Percentiles rank a stretch among this genome's conserved stretches.
Conservation (phyloP, 192 early-diverging fungal species). For the Entomortierella parvispora region DNA sequence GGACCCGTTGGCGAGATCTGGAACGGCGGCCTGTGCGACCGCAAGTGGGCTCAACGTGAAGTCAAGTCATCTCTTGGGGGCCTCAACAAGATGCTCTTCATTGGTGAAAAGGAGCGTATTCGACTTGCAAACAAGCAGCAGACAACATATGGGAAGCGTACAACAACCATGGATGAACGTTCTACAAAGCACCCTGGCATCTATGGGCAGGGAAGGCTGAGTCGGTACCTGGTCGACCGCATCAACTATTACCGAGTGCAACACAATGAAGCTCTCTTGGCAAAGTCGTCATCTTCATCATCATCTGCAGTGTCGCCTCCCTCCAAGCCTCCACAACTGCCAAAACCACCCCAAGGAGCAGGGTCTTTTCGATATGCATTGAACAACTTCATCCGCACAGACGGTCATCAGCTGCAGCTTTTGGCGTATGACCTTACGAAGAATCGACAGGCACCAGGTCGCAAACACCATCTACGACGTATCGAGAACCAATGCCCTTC, state of each 20-base stretch:
- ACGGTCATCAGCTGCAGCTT: too few species aligned
- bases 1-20: neutral
- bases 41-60: neutral
- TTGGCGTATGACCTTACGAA: too few species aligned
- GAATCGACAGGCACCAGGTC: too few species aligned
- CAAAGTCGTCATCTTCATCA: neutral
- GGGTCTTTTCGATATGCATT: too few species aligned
- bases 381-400: too few species aligned
- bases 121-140: neutral
- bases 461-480: too few species aligned
- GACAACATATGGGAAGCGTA: conserved; percentile 5
- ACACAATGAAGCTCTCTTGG: neutral
- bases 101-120: neutral
- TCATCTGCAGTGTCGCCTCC: too few species aligned
- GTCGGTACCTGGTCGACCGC: too few species aligned
- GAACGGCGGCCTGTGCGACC: neutral
- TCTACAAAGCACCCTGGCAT: neutral
- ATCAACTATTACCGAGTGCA: neutral
- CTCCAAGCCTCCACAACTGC: too few species aligned
- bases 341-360: too few species aligned
- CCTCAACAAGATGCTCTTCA: conserved; percentile 7
- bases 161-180: neutral
- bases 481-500: too few species aligned
- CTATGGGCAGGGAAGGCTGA: neutral
- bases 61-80: neutral